Conservation (phyloP, 1,139 yeast genomes). For the Magnusiomyces fungicola region DNA sequence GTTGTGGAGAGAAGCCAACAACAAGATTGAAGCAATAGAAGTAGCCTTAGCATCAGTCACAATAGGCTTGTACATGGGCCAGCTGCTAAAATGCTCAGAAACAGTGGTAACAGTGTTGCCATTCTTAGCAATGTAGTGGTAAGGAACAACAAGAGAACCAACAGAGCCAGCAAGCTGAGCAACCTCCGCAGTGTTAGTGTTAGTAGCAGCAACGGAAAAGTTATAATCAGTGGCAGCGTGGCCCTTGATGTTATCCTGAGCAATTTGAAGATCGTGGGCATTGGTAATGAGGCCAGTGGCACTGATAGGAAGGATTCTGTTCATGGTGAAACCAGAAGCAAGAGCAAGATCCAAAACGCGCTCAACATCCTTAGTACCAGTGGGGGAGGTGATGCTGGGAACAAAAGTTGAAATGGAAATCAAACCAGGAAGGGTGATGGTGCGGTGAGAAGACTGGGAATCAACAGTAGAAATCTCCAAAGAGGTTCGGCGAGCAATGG, state of each 20-base stretch:
- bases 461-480: slow-evolving; percentile 72
- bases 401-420: slow-evolving; percentile 75
- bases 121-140: slow-evolving; percentile 58
- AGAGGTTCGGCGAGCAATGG: slow-evolving; percentile 61
- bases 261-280: slow-evolving; percentile 55
- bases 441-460: slow-evolving; percentile 85
- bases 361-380: slow-evolving; percentile 48
- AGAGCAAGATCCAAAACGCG: slow-evolving; percentile 63
- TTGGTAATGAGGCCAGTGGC: slow-evolving; percentile 58
- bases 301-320: slow-evolving; percentile 71
- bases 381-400: slow-evolving; percentile 49
- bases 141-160: slow-evolving; percentile 75
- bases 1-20: slow-evolving; percentile 82
- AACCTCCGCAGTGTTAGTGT: slow-evolving; percentile 54
- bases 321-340: slow-evolving; percentile 84
- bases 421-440: slow-evolving; percentile 78
- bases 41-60: slow-evolving; percentile 90
- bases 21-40: slow-evolving; percentile 81
- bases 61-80: slow-evolving; percentile 84
- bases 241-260: slow-evolving; percentile 37
- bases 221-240: slow-evolving; percentile 74
- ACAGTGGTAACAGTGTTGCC: slow-evolving; percentile 63
- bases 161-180: slow-evolving; percentile 59
- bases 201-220: slow-evolving; percentile 76
- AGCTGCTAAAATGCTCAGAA: slow-evolving; percentile 68